Conservation (phyloP, 2,329 filamentous ascomycete genomes). For the Apiospora hydei region DNA sequence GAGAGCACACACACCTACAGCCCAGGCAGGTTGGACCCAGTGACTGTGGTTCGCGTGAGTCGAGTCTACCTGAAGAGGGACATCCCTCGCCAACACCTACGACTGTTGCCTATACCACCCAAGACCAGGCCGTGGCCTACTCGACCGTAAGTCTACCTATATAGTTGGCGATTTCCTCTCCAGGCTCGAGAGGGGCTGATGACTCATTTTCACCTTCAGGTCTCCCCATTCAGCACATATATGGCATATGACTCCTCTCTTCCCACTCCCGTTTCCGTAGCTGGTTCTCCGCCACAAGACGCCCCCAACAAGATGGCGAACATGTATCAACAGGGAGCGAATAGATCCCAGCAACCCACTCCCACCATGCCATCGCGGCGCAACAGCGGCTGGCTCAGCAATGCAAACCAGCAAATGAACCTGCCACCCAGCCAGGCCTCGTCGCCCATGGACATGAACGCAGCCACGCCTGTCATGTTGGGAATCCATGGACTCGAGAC, state of each 20-base stretch:
- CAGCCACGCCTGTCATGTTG: slow-evolving; percentile 48
- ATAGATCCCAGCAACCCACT: slow-evolving; percentile 53
- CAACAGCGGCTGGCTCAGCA: slow-evolving; percentile 49
- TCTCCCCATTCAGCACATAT: slow-evolving; percentile 44
- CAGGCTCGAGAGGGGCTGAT: not conserved
- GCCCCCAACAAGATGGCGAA: slow-evolving; percentile 47
- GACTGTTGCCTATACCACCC: slow-evolving; percentile 35
- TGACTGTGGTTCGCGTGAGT: slow-evolving; percentile 34
- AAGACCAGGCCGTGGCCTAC: slow-evolving; percentile 39
- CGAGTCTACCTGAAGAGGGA: slow-evolving; percentile 33
- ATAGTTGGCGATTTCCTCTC: not conserved
- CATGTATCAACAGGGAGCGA: slow-evolving; percentile 48
- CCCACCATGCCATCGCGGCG: slow-evolving; percentile 55
- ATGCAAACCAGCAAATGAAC: slow-evolving; percentile 49
- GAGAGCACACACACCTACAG: slow-evolving; percentile 36
- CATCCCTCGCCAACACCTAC: slow-evolving; percentile 34
- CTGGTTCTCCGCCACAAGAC: slow-evolving; percentile 56
- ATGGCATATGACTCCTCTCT: slow-evolving; percentile 34
- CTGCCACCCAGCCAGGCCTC: slow-evolving; percentile 50
- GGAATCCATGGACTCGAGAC: slow-evolving; percentile 48
- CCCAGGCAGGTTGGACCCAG: slow-evolving; percentile 34
- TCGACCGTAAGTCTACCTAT: slow-evolving; percentile 37
- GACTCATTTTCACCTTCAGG: slow-evolving; percentile 30
- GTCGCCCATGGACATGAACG: slow-evolving; percentile 52
- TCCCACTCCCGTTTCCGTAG: slow-evolving; percentile 59